A percentile compares a stretch with the other conserved stretches of the same genome.
These are phyloP conservation scores for Penicillium decumbens DNA, from an alignment of 2,329 filamentous ascomycete genomes.

Conservation along the genomic window DNA sequence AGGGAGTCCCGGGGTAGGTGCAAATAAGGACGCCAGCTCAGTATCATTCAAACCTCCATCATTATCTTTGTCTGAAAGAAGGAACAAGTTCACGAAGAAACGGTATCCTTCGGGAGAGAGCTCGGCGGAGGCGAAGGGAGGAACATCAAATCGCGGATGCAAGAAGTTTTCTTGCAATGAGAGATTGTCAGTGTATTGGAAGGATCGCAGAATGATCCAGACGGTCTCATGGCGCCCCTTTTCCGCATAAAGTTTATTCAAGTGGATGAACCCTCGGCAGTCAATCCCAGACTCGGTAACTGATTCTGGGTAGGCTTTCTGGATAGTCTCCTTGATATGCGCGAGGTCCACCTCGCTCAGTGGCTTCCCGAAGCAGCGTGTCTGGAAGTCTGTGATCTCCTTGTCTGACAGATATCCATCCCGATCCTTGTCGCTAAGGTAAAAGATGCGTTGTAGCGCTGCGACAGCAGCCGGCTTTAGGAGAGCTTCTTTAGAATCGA, in stretches of 20 bases:
- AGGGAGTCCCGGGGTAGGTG: slow-evolving; percentile 85
- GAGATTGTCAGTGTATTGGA: slow-evolving; percentile 92
- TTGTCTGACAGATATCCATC: slow-evolving; percentile 86
- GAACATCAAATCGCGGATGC: slow-evolving; percentile 89
- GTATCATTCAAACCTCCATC: slow-evolving; percentile 86
- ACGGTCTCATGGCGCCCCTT: slow-evolving; percentile 97
- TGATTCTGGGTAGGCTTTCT: slow-evolving; percentile 60
- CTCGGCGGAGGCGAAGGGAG: slow-evolving; percentile 86
- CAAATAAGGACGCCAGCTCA: slow-evolving; percentile 81
- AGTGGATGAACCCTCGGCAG: slow-evolving; percentile 73
- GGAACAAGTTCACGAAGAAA: slow-evolving; percentile 94
- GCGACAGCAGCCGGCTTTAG: slow-evolving; percentile 86
- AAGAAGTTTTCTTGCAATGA: slow-evolving; percentile 87
- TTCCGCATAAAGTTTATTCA: slow-evolving; percentile 95
- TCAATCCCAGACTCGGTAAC: slow-evolving; percentile 69
- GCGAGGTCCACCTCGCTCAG: slow-evolving; percentile 74
- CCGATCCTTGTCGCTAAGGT: slow-evolving; percentile 92
- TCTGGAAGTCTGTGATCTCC: slow-evolving; percentile 87
- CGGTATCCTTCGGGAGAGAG: slow-evolving; percentile 90
- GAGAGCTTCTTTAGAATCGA: slow-evolving; percentile 86
- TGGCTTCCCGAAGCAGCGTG: slow-evolving; percentile 85
- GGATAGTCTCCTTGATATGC: slow-evolving; percentile 86
- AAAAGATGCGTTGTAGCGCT: slow-evolving; percentile 86
- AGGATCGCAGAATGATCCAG: slow-evolving; percentile 92
- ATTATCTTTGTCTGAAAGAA: slow-evolving; percentile 95